These are phyloP conservation scores for Pholiota adiposa DNA, from an alignment of 1,284 basidiomycete genomes.

Conservation along the genomic window DNA sequence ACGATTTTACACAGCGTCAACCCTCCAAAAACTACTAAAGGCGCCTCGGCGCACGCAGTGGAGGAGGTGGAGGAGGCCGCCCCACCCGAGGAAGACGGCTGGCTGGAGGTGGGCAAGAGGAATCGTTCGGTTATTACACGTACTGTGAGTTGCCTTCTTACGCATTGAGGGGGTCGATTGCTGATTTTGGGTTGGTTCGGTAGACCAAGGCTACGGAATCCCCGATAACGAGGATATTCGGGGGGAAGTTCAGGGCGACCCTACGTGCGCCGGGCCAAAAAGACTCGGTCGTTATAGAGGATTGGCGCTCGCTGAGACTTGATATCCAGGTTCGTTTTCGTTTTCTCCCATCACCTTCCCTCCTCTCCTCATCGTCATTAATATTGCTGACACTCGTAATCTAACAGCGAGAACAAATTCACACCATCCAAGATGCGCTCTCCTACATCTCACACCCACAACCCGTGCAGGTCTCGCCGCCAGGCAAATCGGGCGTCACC, in stretches of 20 bases:
- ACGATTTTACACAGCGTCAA: constrained; percentile 58
- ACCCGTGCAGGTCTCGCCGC: constrained; percentile 74
- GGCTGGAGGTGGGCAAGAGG: constrained; percentile 94
- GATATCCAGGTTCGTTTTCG: constrained; percentile 76
- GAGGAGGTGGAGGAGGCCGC: constrained; percentile 52
- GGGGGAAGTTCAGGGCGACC: constrained; percentile 91
- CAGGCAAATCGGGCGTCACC: constrained; percentile 58
- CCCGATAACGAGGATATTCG: constrained; percentile 91
- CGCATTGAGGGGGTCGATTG: background rate
- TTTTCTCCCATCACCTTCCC: background rate
- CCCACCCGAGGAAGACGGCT: constrained; percentile 62
- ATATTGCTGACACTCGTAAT: background rate
- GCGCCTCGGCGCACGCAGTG: constrained; percentile 31
- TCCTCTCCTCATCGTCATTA: constrained; percentile 1
- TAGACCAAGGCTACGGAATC: constrained; percentile 84
- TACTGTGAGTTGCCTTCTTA: constrained; percentile 58
- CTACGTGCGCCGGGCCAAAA: constrained; percentile 82
- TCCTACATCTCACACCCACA: constrained; percentile 83
- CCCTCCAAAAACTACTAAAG: constrained; percentile 33
- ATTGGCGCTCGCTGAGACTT: constrained; percentile 88
- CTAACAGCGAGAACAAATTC: constrained; percentile 70
- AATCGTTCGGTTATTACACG: constrained; percentile 87
- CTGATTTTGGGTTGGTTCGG: background rate
- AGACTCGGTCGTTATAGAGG: constrained; percentile 91
- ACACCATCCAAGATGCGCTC: constrained; percentile 85